Percentiles rank a stretch among this genome's conserved stretches.
Conservation (phyloP, 169 alveolate genomes). For the Cardiosporidium cionae region DNA sequence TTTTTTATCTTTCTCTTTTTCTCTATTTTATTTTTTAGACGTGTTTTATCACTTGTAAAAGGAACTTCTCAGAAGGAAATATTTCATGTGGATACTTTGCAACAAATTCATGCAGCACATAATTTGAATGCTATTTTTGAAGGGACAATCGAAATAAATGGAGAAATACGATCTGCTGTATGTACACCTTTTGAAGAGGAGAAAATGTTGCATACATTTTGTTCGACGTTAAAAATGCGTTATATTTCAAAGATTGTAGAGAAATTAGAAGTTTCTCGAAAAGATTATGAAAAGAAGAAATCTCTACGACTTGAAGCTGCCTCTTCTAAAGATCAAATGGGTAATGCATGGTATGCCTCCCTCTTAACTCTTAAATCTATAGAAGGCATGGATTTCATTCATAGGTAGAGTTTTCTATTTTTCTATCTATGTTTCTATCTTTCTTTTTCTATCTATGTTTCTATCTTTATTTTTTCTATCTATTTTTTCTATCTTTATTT, state of each 20-base stretch:
- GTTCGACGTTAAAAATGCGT: not conserved
- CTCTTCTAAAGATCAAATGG: not conserved
- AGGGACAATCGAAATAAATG: too few relatives aligned
- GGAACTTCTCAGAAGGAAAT: too few relatives aligned
- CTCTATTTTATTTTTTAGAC: too few relatives aligned
- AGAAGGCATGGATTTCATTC: too few relatives aligned
- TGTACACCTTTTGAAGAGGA: not conserved
- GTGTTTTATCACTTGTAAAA: too few relatives aligned
- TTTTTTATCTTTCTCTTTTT: too few relatives aligned
- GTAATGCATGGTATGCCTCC: not conserved
- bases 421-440: too few relatives aligned
- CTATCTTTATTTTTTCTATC: not conserved
- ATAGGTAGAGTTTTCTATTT: too few relatives aligned
- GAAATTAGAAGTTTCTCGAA: not conserved
- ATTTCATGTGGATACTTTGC: conserved; percentile 30
- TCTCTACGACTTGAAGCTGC: not conserved
- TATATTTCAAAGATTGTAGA: not conserved
- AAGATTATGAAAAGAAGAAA: not conserved
- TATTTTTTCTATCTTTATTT: too few relatives aligned
- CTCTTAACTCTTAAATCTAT: not conserved
- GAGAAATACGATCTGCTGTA: too few relatives aligned
- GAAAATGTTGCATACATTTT: not conserved
- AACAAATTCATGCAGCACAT: conserved; percentile 31
- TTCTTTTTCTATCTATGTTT: not conserved
- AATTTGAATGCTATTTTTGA: conserved; percentile 1